Percentiles rank a stretch among this genome's conserved stretches.
These are phyloP conservation scores for Strobilomyces confusus DNA, from an alignment of 768 basidiomycete genomes.

Conservation along the genomic window DNA sequence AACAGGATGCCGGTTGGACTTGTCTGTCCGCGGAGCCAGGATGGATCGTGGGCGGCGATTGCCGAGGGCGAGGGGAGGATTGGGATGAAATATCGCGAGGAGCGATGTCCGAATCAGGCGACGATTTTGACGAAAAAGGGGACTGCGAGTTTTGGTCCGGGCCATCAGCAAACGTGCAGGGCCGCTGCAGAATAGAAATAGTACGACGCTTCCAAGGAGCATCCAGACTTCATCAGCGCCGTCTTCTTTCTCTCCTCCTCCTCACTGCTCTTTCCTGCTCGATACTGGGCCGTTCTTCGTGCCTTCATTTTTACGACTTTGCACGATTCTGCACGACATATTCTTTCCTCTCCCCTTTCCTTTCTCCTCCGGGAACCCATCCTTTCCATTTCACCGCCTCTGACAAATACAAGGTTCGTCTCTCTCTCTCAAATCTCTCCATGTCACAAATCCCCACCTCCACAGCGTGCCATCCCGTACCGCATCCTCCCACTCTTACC, in stretches of 20 bases:
- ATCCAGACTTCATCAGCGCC: constrained; percentile 32
- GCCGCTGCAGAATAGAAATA: constrained; percentile 32
- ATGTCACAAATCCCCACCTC: constrained; percentile 12
- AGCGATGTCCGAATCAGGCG: constrained; percentile 3
- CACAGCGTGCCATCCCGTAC: constrained; percentile 15
- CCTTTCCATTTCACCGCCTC: constrained; percentile 28
- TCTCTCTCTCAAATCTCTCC: constrained; percentile 20
- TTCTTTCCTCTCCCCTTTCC: constrained; percentile 38
- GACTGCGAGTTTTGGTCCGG: constrained; percentile 1
- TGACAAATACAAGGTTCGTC: constrained; percentile 29
- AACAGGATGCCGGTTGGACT: not conserved
- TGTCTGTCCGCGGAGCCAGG: constrained; percentile 12
- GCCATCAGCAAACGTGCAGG: constrained; percentile 25
- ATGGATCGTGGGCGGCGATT: not conserved
- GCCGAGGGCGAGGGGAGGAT: constrained; percentile 1
- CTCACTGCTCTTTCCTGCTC: constrained; percentile 24
- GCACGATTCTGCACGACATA: constrained; percentile 68
- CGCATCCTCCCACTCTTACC: constrained; percentile 29
- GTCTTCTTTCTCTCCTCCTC: constrained; percentile 28
- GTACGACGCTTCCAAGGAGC: constrained; percentile 30
- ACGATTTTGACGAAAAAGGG: constrained; percentile 17
- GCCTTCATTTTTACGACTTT: constrained; percentile 56
- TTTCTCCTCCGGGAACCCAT: constrained; percentile 27
- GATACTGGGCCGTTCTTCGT: constrained; percentile 22
- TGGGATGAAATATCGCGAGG: not conserved